phyloP scores from a whole-genome alignment of 2,329 filamentous ascomycete genomes.

The Dryadomyces sulphureus region DNA sequence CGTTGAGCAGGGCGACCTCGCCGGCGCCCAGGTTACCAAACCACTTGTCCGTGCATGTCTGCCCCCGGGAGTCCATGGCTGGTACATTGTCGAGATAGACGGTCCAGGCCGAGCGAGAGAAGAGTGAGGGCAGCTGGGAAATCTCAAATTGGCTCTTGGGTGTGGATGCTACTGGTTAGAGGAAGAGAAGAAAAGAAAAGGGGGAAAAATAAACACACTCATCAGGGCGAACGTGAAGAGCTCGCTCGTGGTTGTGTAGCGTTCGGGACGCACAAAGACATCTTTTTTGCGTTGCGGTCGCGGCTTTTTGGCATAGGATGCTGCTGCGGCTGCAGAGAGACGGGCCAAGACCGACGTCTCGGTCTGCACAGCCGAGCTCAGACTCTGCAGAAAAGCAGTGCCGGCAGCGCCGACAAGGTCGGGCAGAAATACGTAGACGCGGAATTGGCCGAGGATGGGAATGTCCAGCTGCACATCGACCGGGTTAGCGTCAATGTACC shows the following conservation, averaged over 20 bases:
- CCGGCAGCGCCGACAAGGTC: constrained; percentile 32
- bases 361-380: constrained; percentile 39
- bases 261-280: constrained; percentile 49
- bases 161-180: constrained; percentile 32
- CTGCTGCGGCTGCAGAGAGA: constrained; percentile 39
- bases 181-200: constrained; percentile 12
- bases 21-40: constrained; percentile 38
- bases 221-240: constrained; percentile 56
- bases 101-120: constrained; percentile 53
- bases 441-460: constrained; percentile 64
- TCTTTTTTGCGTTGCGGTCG: constrained; percentile 43
- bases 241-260: constrained; percentile 53
- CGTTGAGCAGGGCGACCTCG: constrained; percentile 49
- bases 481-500: constrained; percentile 64
- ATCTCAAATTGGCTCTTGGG: constrained; percentile 49
- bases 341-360: constrained; percentile 39
- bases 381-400: constrained; percentile 41
- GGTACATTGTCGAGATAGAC: constrained; percentile 55
- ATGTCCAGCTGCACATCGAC: constrained; percentile 66
- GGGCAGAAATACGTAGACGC: constrained; percentile 55
- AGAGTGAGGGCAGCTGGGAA: constrained; percentile 41
- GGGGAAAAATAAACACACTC: constrained; percentile 29
- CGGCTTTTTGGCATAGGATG: constrained; percentile 45
- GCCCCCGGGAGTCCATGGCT: constrained; percentile 35
- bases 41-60: constrained; percentile 52